Conservation (phyloP, 768 basidiomycete genomes). For the Boletus pseudo-olivaceus region DNA sequence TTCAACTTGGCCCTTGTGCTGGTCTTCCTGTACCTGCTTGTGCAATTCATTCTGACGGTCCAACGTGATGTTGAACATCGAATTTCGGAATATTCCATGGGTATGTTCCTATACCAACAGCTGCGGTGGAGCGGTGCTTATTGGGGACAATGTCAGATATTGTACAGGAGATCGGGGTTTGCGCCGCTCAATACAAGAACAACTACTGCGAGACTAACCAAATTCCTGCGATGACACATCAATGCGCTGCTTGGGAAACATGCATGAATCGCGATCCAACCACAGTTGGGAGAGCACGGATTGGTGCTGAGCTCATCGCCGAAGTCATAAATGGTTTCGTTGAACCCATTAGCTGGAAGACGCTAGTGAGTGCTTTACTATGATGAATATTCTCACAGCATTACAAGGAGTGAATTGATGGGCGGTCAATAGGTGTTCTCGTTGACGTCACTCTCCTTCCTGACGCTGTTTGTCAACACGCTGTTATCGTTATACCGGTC, state of each 20-base stretch:
- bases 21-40: conserved; percentile 77
- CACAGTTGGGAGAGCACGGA: conserved; percentile 81
- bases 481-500: conserved; percentile 74
- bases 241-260: conserved; percentile 86
- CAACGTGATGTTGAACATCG: conserved; percentile 87
- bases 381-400: conserved; percentile 12
- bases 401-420: conserved; percentile 17
- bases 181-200: conserved; percentile 73
- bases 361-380: conserved; percentile 57
- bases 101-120: conserved; percentile 37
- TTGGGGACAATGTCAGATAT: conserved; percentile 53
- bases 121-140: conserved; percentile 19
- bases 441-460: conserved; percentile 68
- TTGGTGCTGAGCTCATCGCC: conserved; percentile 92
- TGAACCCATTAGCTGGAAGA: conserved; percentile 97
- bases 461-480: conserved; percentile 80
- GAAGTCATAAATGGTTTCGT: conserved; percentile 97
- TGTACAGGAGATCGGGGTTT: conserved; percentile 88
- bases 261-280: conserved; percentile 96
- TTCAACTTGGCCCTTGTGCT: conserved; percentile 86
- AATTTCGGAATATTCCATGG: conserved; percentile 84
- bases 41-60: conserved; percentile 87
- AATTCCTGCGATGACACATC: conserved; percentile 83
- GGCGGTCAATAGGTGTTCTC: conserved; percentile 55
- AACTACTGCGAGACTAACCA: conserved; percentile 76